phyloP scores from a whole-genome alignment of 495 filamentous ascomycete species.

The Podospora australis region DNA sequence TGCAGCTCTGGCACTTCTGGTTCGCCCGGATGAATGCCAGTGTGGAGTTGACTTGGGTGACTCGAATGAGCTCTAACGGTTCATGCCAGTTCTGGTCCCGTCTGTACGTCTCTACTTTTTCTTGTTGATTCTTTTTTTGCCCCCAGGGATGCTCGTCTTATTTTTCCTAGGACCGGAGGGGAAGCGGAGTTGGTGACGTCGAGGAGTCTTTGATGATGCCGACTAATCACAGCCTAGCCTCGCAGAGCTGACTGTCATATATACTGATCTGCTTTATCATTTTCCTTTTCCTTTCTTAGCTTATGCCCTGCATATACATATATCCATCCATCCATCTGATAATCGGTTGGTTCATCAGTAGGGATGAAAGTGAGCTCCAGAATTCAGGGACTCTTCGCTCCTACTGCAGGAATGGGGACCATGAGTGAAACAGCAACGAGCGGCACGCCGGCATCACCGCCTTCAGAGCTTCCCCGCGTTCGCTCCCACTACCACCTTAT shows the following conservation, averaged over 20 bases:
- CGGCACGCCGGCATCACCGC: neutral
- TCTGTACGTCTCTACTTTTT: conserved; percentile 11
- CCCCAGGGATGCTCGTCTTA: conserved; percentile 1
- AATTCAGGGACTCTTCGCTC: too few relatives aligned
- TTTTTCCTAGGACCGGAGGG: conserved; percentile 1
- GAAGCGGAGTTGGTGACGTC: conserved; percentile 11
- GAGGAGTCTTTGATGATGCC: conserved; percentile 1
- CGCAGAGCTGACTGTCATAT: too few relatives aligned
- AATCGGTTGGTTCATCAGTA: too few relatives aligned
- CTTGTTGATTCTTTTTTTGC: conserved; percentile 9
- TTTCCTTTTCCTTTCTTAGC: neutral
- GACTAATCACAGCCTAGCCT: too few relatives aligned
- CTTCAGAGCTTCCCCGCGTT: neutral
- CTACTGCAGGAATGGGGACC: neutral
- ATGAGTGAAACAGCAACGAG: neutral
- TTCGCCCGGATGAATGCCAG: conserved; percentile 29
- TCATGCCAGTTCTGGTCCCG: conserved; percentile 3
- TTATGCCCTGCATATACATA: neutral
- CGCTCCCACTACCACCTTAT: too few relatives aligned
- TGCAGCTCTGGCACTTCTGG: conserved; percentile 19
- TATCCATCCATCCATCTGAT: neutral
- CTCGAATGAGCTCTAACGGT: conserved; percentile 12
- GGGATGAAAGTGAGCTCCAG: neutral
- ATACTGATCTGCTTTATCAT: too few relatives aligned
- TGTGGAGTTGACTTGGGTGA: conserved; percentile 18